phyloP scores from a whole-genome alignment of 2,329 filamentous ascomycete species.

The Sporothrix protearum region DNA sequence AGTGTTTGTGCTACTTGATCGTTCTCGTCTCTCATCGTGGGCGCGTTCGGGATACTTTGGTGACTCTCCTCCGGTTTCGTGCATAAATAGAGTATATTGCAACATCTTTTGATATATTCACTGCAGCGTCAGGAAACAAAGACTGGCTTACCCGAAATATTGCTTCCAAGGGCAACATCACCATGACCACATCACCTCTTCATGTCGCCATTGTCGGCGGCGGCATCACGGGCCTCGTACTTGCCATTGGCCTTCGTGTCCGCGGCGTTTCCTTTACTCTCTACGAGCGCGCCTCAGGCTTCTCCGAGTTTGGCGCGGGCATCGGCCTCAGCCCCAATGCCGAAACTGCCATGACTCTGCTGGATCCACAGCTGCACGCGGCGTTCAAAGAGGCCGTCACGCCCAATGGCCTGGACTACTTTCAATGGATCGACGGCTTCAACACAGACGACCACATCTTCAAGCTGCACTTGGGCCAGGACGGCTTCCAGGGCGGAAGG shows the following conservation, averaged over 20 bases:
- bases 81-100: background rate
- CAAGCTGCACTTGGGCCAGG: conserved; percentile 39
- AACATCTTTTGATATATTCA: background rate
- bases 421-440: conserved; percentile 43
- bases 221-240: conserved; percentile 49
- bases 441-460: conserved; percentile 34
- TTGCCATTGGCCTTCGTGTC: conserved; percentile 46
- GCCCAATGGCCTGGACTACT: conserved; percentile 42
- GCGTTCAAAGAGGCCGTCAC: conserved; percentile 40
- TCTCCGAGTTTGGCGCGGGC: conserved; percentile 49
- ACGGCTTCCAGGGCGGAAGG: conserved; percentile 42
- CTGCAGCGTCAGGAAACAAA: too few species aligned
- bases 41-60: background rate
- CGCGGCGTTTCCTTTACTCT: conserved; percentile 43
- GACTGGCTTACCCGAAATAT: too few species aligned
- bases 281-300: conserved; percentile 45
- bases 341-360: conserved; percentile 42
- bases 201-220: conserved; percentile 49
- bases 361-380: conserved; percentile 39
- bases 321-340: conserved; percentile 53
- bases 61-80: background rate
- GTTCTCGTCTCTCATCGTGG: background rate
- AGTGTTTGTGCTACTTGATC: background rate
- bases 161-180: too few species aligned
- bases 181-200: conserved; percentile 17